Evolutionary conservation across 306 rosid species (phyloP).

Genomic region (Vicia faba): DNA sequence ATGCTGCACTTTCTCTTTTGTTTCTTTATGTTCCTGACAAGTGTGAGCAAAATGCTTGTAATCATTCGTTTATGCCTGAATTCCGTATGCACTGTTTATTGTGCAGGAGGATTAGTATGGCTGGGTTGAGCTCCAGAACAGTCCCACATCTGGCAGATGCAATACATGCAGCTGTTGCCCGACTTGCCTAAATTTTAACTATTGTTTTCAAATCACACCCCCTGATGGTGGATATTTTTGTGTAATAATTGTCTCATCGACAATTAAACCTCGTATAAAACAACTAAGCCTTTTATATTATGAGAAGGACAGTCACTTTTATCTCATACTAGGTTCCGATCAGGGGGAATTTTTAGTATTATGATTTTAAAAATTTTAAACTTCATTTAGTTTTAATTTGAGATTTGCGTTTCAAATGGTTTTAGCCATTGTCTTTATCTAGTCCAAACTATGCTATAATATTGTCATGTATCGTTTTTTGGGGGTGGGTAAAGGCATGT

Average conservation of each 20-base stretch:
- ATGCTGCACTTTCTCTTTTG: not conserved
- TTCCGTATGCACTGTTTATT: constrained; percentile 16
- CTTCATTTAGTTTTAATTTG: no score
- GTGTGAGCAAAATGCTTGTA: not conserved
- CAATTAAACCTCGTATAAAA: not conserved
- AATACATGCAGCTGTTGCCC: constrained; percentile 83
- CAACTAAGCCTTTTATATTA: not conserved
- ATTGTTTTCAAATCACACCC: not conserved
- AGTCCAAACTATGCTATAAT: no score
- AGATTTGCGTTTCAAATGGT: no score
- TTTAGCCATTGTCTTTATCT: no score
- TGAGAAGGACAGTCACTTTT: not conserved
- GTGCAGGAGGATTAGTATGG: constrained; percentile 98
- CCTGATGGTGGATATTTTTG: constrained; percentile 10
- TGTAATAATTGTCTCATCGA: constrained; percentile 47
- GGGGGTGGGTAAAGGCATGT: no score
- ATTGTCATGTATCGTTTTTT: no score
- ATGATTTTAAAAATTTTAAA: no score
- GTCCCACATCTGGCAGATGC: constrained; percentile 92
- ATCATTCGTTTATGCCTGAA: constrained; percentile 1
- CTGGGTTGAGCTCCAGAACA: constrained; percentile 90
- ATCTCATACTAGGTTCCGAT: no score
- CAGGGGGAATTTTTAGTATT: no score
- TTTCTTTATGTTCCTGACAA: not conserved
- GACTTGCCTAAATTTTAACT: constrained; percentile 36